Evolutionary conservation across 2,329 filamentous ascomycete species (phyloP).

Genomic region (Daldinia eschscholtzii): DNA sequence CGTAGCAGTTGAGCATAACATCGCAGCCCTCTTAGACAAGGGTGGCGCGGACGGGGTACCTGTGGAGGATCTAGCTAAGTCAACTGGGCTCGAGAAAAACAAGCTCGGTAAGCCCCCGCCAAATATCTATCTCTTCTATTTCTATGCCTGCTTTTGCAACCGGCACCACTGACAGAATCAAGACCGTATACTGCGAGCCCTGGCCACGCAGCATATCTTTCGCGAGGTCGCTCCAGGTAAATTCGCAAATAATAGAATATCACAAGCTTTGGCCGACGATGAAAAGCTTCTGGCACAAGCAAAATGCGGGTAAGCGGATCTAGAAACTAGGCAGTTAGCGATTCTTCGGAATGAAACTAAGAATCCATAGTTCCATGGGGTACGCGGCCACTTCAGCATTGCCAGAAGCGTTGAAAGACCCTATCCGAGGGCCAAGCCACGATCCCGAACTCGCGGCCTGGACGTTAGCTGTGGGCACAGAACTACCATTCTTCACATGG

Average conservation of each 20-base stretch:
- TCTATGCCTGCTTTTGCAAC: neutral
- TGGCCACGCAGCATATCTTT: slow-evolving; percentile 43
- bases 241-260: slow-evolving; percentile 46
- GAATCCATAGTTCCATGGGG: slow-evolving; percentile 31
- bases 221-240: slow-evolving; percentile 35
- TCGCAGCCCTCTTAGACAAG: slow-evolving; percentile 34
- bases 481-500: slow-evolving; percentile 37
- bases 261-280: slow-evolving; percentile 37
- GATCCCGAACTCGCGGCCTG: slow-evolving; percentile 34
- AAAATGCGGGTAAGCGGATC: slow-evolving; percentile 29
- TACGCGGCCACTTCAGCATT: slow-evolving; percentile 36
- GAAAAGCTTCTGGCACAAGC: slow-evolving; percentile 39
- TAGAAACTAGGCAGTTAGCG: neutral
- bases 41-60: slow-evolving; percentile 34
- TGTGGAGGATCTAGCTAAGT: slow-evolving; percentile 35
- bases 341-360: slow-evolving; percentile 5
- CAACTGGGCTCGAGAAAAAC: slow-evolving; percentile 26
- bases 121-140: neutral
- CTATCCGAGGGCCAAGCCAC: slow-evolving; percentile 39
- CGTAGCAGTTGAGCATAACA: slow-evolving; percentile 39
- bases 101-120: slow-evolving; percentile 25
- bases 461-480: slow-evolving; percentile 34
- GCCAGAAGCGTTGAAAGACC: slow-evolving; percentile 36
- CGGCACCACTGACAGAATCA: slow-evolving; percentile 12
- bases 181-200: slow-evolving; percentile 40